Percentiles rank a stretch among this genome's conserved stretches.
phyloP scores from a whole-genome alignment of 192 early-diverging fungal genomes.

The Rhizophlyctis rosea region DNA sequence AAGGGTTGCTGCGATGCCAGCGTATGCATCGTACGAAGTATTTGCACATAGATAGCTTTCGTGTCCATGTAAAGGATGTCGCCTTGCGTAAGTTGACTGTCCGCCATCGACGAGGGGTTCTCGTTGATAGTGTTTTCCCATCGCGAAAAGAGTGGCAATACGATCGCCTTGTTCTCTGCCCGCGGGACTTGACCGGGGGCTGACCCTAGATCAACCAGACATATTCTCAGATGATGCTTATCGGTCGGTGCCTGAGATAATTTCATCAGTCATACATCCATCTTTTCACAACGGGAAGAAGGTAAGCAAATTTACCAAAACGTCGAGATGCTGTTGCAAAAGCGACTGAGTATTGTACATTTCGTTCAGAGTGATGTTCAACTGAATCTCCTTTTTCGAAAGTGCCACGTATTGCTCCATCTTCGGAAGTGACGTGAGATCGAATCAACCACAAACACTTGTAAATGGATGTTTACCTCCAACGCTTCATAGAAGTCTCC shows the following conservation, averaged over 20 bases:
- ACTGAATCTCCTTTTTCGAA: constrained; percentile 85
- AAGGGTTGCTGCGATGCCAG: constrained; percentile 67
- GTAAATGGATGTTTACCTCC: constrained; percentile 44
- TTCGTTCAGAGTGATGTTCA: constrained; percentile 92
- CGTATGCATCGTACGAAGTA: constrained; percentile 83
- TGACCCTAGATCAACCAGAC: constrained; percentile 74
- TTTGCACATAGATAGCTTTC: constrained; percentile 89
- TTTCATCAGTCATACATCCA: neutral
- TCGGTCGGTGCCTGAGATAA: constrained; percentile 58
- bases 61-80: constrained; percentile 96
- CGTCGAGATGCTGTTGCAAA: constrained; percentile 76
- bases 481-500: constrained; percentile 93
- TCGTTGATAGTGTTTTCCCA: constrained; percentile 80
- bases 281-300: neutral
- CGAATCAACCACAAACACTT: neutral
- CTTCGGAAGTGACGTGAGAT: constrained; percentile 16
- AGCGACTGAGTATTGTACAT: constrained; percentile 89
- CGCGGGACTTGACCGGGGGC: constrained; percentile 74
- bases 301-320: constrained; percentile 47
- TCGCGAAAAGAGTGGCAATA: constrained; percentile 71
- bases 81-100: constrained; percentile 87
- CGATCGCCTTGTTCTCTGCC: constrained; percentile 71
- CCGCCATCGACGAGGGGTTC: constrained; percentile 55
- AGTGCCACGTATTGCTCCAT: constrained; percentile 98
- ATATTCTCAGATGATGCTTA: constrained; percentile 76